phyloP scores from a whole-genome alignment of 208 protist genomes.

The Leishmania lainsoni region DNA sequence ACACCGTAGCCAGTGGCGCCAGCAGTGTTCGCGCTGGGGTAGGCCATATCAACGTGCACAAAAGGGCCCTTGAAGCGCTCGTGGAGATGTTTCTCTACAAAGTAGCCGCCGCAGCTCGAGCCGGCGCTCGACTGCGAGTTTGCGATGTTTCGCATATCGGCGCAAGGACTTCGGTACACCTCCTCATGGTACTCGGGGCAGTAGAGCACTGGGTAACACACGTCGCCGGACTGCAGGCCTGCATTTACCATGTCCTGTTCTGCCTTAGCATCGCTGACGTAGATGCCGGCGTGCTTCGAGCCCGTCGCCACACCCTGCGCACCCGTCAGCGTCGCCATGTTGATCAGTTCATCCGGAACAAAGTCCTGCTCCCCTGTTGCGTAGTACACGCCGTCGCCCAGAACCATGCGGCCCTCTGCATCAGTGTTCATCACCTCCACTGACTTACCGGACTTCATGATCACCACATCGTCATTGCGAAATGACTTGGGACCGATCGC shows the following conservation, averaged over 20 bases:
- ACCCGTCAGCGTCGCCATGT: slow-evolving; percentile 93
- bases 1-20: slow-evolving; percentile 84
- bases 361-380: slow-evolving; percentile 68
- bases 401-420: slow-evolving; percentile 87
- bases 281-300: slow-evolving; percentile 74
- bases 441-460: slow-evolving; percentile 86
- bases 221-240: slow-evolving; percentile 64
- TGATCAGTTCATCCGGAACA: slow-evolving; percentile 75
- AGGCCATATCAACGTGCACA: slow-evolving; percentile 89
- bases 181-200: slow-evolving; percentile 81
- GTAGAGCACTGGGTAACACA: slow-evolving; percentile 85
- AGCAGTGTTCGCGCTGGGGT: slow-evolving; percentile 55
- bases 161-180: slow-evolving; percentile 64
- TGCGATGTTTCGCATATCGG: slow-evolving; percentile 82
- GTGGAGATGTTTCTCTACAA: slow-evolving; percentile 68
- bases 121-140: slow-evolving; percentile 53
- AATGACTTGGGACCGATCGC: slow-evolving; percentile 71
- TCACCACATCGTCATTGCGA: slow-evolving; percentile 85
- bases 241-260: slow-evolving; percentile 60
- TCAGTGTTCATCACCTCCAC: slow-evolving; percentile 92
- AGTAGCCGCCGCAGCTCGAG: slow-evolving; percentile 78
- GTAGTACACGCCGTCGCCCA: slow-evolving; percentile 88
- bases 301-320: slow-evolving; percentile 89
- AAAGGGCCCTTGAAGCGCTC: slow-evolving; percentile 68
- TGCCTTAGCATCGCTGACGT: slow-evolving; percentile 60